A percentile compares a stretch with the other conserved stretches of the same genome.
These are phyloP conservation scores for Sanchytrium tribonematis DNA, from an alignment of 371 early-diverging fungal genomes.

Conservation along the genomic window DNA sequence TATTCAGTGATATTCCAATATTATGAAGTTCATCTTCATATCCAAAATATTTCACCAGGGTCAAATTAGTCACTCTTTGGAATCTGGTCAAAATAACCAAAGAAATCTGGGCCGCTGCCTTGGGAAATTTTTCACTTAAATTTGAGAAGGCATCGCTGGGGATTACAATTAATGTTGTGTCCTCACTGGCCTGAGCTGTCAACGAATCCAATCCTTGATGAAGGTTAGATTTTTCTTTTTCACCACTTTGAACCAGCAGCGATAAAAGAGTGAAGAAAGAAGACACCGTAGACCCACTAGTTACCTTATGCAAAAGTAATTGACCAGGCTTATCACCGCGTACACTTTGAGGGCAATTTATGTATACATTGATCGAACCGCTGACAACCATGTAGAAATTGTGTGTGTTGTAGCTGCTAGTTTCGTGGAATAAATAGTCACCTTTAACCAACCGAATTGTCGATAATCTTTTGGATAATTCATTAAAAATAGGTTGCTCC, in stretches of 20 bases:
- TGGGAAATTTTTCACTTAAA: conserved; percentile 61
- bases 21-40: neutral
- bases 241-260: neutral
- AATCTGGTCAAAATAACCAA: conserved; percentile 81
- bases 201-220: conserved; percentile 7
- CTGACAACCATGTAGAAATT: neutral
- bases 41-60: conserved; percentile 66
- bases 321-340: neutral
- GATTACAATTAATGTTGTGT: conserved; percentile 73
- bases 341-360: neutral
- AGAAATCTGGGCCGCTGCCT: conserved; percentile 72
- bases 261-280: neutral
- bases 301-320: neutral
- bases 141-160: conserved; percentile 73
- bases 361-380: neutral
- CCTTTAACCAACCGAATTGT: neutral
- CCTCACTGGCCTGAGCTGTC: conserved; percentile 48
- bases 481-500: conserved; percentile 80
- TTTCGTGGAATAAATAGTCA: neutral
- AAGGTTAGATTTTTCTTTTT: neutral
- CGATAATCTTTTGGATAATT: conserved; percentile 36
- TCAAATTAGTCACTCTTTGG: conserved; percentile 49
- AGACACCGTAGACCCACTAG: neutral
- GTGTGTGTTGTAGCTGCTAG: neutral
- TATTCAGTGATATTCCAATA: neutral